These are phyloP conservation scores for Ceratobasidium sp. DNA, from an alignment of 1,284 basidiomycete species.

Conservation along the genomic window DNA sequence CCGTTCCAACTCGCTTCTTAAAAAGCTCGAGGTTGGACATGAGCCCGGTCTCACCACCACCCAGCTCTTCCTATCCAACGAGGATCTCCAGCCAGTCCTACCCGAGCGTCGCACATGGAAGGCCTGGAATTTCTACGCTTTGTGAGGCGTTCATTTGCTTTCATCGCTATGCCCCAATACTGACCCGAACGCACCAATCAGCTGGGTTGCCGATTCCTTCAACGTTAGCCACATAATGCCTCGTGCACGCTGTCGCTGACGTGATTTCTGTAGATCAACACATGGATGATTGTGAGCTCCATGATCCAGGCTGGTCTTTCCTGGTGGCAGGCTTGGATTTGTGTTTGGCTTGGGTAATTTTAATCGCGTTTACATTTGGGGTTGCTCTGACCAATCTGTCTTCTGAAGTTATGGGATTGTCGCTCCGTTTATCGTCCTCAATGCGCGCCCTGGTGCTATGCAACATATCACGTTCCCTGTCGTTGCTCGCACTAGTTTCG, in stretches of 20 bases:
- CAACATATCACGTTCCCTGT: conserved; percentile 85
- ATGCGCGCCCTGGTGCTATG: conserved; percentile 83
- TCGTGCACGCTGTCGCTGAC: conserved; percentile 43
- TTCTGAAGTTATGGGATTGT: conserved; percentile 77
- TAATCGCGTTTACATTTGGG: conserved; percentile 49
- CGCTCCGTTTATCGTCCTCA: conserved; percentile 79
- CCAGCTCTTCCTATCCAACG: conserved; percentile 69
- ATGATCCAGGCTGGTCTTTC: conserved; percentile 80
- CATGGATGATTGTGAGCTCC: conserved; percentile 79
- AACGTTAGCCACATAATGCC: conserved; percentile 78
- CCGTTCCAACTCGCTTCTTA: conserved; percentile 48
- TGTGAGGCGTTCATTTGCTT: conserved; percentile 59
- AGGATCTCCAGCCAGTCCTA: conserved; percentile 70
- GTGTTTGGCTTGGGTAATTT: conserved; percentile 45
- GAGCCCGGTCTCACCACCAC: conserved; percentile 62
- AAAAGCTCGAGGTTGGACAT: conserved; percentile 63
- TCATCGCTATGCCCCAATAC: conserved; percentile 18
- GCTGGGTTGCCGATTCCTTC: conserved; percentile 84
- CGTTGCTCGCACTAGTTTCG: conserved; percentile 73
- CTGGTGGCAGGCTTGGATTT: conserved; percentile 85
- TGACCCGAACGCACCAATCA: conserved; percentile 53
- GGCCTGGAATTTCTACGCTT: conserved; percentile 70
- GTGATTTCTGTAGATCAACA: conserved; percentile 51
- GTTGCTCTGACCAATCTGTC: conserved; percentile 55
- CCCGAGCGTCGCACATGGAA: conserved; percentile 69